These are phyloP conservation scores for Sarcocystis neurona DNA, from an alignment of 169 alveolate species.

Conservation along the genomic window DNA sequence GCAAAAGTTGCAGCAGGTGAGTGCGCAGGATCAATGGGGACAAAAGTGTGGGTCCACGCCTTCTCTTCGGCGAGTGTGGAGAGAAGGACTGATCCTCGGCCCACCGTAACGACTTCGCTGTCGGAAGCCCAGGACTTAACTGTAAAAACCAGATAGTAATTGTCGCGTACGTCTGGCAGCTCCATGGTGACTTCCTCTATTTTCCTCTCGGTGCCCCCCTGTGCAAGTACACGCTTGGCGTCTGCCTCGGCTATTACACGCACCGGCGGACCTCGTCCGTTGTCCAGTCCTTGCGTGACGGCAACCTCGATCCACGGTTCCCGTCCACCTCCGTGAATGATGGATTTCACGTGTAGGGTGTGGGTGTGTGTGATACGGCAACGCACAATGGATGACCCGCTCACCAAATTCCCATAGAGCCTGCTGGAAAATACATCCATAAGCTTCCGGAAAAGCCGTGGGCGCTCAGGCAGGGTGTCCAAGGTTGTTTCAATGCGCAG, in stretches of 20 bases:
- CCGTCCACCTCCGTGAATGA: constrained; percentile 29
- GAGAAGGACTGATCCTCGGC: constrained; percentile 12
- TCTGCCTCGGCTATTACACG: constrained; percentile 21
- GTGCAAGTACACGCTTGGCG: not conserved
- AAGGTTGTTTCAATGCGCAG: not conserved
- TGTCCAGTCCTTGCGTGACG: constrained; percentile 18
- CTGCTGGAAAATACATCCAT: constrained; percentile 40
- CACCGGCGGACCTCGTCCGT: constrained; percentile 27
- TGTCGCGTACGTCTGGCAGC: constrained; percentile 16
- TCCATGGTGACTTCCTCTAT: constrained; percentile 21
- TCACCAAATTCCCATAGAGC: constrained; percentile 3
- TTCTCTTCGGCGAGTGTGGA: not conserved
- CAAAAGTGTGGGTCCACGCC: not conserved
- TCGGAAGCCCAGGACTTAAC: not conserved
- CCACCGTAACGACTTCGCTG: constrained; percentile 29
- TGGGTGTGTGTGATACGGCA: not conserved
- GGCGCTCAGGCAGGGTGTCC: not conserved
- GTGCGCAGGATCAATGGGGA: not conserved
- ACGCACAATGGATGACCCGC: not conserved
- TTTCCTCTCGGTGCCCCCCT: not conserved
- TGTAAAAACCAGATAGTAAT: not conserved
- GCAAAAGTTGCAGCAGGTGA: constrained; percentile 15
- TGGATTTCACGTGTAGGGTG: not conserved
- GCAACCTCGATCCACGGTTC: constrained; percentile 25
- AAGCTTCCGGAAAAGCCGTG: constrained; percentile 8